These are phyloP conservation scores for Fraxinus platypoda DNA, from an alignment of 305 asterid species.

Conservation along the genomic window DNA sequence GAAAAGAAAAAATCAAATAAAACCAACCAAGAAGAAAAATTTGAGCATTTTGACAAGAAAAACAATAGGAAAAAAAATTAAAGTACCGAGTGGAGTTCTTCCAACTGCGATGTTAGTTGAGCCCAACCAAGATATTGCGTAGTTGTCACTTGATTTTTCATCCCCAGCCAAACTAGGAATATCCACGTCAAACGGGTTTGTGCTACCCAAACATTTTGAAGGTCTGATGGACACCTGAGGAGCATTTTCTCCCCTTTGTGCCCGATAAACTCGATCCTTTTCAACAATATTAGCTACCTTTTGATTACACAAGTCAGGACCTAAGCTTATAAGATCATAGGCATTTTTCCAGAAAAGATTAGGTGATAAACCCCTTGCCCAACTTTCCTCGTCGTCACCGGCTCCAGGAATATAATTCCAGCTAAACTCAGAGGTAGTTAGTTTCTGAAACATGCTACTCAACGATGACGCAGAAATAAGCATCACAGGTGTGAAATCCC, in stretches of 20 bases:
- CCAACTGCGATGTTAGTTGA: slow-evolving; percentile 71
- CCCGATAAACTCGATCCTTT: slow-evolving; percentile 68
- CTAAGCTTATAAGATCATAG: slow-evolving; percentile 70
- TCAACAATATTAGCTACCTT: slow-evolving; percentile 77
- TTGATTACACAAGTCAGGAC: slow-evolving; percentile 80
- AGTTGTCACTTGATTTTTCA: slow-evolving; percentile 23
- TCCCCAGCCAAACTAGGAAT: slow-evolving; percentile 22
- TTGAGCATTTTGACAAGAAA: slow-evolving; percentile 7
- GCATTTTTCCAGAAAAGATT: slow-evolving; percentile 82
- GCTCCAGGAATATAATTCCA: slow-evolving; percentile 99
- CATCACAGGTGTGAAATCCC: slow-evolving; percentile 91
- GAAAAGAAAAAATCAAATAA: neutral
- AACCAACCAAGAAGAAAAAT: neutral
- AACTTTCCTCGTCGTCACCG: slow-evolving; percentile 98
- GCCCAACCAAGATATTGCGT: slow-evolving; percentile 56
- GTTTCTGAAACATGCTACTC: slow-evolving; percentile 47
- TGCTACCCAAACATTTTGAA: slow-evolving; percentile 37
- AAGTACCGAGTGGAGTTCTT: slow-evolving; percentile 54
- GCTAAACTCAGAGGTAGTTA: slow-evolving; percentile 80
- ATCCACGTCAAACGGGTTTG: slow-evolving; percentile 24
- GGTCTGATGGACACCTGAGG: slow-evolving; percentile 60
- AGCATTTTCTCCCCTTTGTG: slow-evolving; percentile 72
- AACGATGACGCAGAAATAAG: slow-evolving; percentile 73
- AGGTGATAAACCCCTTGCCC: slow-evolving; percentile 90
- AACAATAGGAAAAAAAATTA: slow-evolving; percentile 14